Evolutionary conservation across 495 filamentous ascomycete species (phyloP), one percentile per base, ranked within the genome.

Genomic region (Mytilinidion resinicola): DNA sequence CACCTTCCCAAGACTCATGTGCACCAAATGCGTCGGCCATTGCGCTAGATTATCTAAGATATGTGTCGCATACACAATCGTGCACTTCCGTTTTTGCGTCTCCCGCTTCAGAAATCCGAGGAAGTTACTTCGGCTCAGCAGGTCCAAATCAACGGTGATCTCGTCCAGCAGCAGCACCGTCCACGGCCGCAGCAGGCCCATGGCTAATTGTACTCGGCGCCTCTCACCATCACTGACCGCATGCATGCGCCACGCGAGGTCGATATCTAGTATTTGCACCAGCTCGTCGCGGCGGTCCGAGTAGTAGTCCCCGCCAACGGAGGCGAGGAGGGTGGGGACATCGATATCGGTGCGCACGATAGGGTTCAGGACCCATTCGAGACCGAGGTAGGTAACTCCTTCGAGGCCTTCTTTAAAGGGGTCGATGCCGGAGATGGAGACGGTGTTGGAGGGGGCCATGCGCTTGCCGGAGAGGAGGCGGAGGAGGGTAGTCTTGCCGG

Each of bases 291-390:
- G 79, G 0, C 95, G 84, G 30, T 80, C 83, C 1, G 86, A 80
- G 72, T 88, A 97, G 64, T 77, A 78, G 66, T 95, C 83, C 2
- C 93, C 95, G 55, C 93, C 93, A 1, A 98, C 88, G 11, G 85
- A 90, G 36, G 80, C 72, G 17, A 98, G 82, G 7, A 98, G 83
- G 42, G 91, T 90, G 3, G 80, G 81, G 3, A 98, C 91, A 41
- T 87, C 89, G 59, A 98, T 96, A 72, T 99, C 93, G 14, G 87
- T 93, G 34, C 95, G 85, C 37, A 97, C 95, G 65, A 96, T 95
- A 36, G 85, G 86, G 76, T 97, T 97, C n/a, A 97, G 82, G 11
- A 97, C 95, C 95, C 95, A 99, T 76, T 99, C 93, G 0, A 95
- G 81, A 0, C 93, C 93, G 6, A 99, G 85, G 71, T 99, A 99